A percentile compares a stretch with the other conserved stretches of the same genome.
These are phyloP conservation scores for Cryptococcus sp. DNA, from an alignment of 1,284 basidiomycete species.

Conservation along the genomic window DNA sequence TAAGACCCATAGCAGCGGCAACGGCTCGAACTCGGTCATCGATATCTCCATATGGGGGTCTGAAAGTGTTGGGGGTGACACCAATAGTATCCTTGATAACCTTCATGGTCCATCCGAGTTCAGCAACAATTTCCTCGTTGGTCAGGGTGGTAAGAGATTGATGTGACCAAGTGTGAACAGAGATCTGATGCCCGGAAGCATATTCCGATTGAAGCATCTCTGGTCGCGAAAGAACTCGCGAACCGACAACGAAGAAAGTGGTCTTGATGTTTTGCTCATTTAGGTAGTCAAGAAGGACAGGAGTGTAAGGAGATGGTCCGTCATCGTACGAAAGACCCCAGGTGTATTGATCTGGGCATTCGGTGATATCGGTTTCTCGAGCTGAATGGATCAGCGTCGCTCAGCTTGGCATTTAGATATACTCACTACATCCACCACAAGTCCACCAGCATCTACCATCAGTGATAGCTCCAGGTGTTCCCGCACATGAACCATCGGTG, in stretches of 20 bases:
- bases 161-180: conserved; percentile 38
- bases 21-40: conserved; percentile 89
- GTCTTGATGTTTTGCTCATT: conserved; percentile 61
- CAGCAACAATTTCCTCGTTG: conserved; percentile 83
- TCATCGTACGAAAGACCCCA: conserved; percentile 57
- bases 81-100: conserved; percentile 77
- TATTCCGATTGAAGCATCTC: conserved; percentile 75
- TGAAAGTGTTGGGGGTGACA: conserved; percentile 73
- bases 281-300: conserved; percentile 52
- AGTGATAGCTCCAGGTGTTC: conserved; percentile 58
- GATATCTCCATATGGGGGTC: conserved; percentile 59
- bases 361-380: conserved; percentile 63
- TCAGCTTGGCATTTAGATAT: neutral
- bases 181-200: conserved; percentile 74
- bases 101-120: conserved; percentile 86
- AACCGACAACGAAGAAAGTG: conserved; percentile 92
- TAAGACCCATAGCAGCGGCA: conserved; percentile 48
- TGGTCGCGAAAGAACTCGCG: conserved; percentile 77
- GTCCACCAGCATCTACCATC: conserved; percentile 80
- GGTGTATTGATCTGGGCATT: conserved; percentile 71
- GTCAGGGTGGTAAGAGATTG: conserved; percentile 62
- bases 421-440: conserved; percentile 65
- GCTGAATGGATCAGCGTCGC: conserved; percentile 30
- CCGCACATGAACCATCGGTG: conserved; percentile 51
- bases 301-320: conserved; percentile 70